phyloP scores from a whole-genome alignment of 1,284 basidiomycete genomes.

The Leccinum ponderosum region DNA sequence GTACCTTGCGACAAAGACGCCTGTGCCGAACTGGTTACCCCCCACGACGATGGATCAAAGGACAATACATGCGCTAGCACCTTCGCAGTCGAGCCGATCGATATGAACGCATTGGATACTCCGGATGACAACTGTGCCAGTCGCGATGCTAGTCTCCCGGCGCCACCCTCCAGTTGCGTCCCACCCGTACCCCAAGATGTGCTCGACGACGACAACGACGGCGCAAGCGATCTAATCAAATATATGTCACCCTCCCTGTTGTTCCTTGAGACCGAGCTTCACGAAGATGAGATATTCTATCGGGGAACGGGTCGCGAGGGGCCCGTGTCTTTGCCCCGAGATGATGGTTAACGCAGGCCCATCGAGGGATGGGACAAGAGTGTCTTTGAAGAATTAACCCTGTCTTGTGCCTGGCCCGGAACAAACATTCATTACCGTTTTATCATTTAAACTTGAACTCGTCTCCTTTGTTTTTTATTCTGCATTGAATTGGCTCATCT shows the following conservation, averaged over 20 bases:
- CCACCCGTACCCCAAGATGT: background rate
- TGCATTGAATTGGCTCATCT: background rate
- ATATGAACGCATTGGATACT: background rate
- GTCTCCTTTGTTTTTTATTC: background rate
- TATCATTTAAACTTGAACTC: background rate
- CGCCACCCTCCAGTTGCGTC: background rate
- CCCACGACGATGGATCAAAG: background rate
- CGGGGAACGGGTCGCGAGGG: slow-evolving; percentile 5
- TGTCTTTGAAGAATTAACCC: background rate
- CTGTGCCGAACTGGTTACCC: background rate
- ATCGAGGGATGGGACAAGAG: slow-evolving; percentile 9
- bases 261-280: background rate
- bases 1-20: background rate
- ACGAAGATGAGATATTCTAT: slow-evolving; percentile 4
- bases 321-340: slow-evolving; percentile 13
- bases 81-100: background rate
- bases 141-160: background rate
- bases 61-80: background rate
- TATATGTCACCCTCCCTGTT: background rate
- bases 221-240: background rate
- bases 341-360: slow-evolving; percentile 10
- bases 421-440: background rate
- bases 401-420: background rate
- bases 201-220: background rate
- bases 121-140: background rate